Evolutionary conservation across 192 early-diverging fungal genomes (phyloP).

Genomic region (Spinellus fusiger): DNA sequence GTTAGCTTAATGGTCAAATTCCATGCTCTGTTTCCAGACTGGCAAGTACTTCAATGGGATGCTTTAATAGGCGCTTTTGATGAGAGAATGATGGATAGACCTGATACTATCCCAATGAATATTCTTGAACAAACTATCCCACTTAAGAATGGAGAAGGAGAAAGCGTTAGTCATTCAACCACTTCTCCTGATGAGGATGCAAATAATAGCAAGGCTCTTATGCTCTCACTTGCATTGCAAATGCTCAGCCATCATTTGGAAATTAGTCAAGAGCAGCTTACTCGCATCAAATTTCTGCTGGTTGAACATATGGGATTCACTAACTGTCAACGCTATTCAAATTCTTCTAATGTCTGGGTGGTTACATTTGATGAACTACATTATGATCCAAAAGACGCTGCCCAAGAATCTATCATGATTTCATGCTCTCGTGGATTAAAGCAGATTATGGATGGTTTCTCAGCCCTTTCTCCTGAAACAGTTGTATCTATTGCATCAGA

Average conservation of each 20-base stretch:
- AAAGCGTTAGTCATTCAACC: background rate
- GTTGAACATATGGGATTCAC: slow-evolving; percentile 47
- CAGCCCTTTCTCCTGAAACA: slow-evolving; percentile 28
- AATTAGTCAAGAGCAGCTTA: slow-evolving; percentile 38
- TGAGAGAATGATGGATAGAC: background rate
- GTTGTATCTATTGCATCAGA: slow-evolving; percentile 23
- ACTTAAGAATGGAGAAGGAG: background rate
- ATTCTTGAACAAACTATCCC: slow-evolving; percentile 25
- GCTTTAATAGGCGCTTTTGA: slow-evolving; percentile 25
- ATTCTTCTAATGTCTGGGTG: slow-evolving; percentile 27
- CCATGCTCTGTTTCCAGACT: slow-evolving; percentile 47
- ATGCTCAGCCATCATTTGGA: slow-evolving; percentile 48
- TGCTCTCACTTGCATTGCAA: slow-evolving; percentile 47
- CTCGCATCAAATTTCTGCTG: slow-evolving; percentile 41
- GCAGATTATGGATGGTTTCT: slow-evolving; percentile 35
- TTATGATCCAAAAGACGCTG: slow-evolving; percentile 28
- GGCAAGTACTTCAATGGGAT: slow-evolving; percentile 42
- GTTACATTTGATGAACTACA: slow-evolving; percentile 37
- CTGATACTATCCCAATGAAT: slow-evolving; percentile 2
- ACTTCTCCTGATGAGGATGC: slow-evolving; percentile 15
- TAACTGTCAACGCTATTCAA: slow-evolving; percentile 33
- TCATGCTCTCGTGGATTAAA: slow-evolving; percentile 34
- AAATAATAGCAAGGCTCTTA: slow-evolving; percentile 33
- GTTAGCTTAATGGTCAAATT: slow-evolving; percentile 49
- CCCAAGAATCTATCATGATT: slow-evolving; percentile 30